phyloP scores from a whole-genome alignment of 371 early-diverging fungal species.

The Choanephora cucurbitarum region DNA sequence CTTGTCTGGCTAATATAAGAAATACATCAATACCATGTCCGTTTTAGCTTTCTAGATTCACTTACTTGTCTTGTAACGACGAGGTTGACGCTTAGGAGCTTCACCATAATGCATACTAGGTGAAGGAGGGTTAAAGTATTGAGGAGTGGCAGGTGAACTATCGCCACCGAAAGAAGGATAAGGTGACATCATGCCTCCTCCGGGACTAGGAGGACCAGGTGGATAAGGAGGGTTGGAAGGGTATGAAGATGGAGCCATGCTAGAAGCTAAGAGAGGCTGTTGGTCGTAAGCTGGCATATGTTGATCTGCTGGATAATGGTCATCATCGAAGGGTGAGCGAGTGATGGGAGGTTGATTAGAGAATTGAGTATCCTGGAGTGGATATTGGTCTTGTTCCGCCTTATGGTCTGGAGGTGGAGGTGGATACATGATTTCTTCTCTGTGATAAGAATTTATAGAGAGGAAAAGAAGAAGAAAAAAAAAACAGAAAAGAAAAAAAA shows the following conservation, averaged over 20 bases:
- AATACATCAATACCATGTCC: no score
- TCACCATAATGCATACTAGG: constrained; percentile 52
- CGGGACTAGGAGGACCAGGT: constrained; percentile 13
- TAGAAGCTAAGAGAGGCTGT: constrained; percentile 20
- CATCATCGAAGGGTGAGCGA: constrained; percentile 43
- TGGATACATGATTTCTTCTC: constrained; percentile 14
- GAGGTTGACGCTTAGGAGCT: constrained; percentile 56
- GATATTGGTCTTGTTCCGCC: constrained; percentile 44
- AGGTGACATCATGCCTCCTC: constrained; percentile 10
- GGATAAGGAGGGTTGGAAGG: constrained; percentile 4
- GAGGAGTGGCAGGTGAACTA: constrained; percentile 10
- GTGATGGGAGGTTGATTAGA: constrained; percentile 38
- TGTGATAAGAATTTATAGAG: neutral
- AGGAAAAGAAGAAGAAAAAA: constrained; percentile 4
- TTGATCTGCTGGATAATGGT: constrained; percentile 37
- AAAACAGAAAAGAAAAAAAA: neutral
- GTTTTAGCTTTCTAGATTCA: no score
- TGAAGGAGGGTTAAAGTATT: constrained; percentile 23
- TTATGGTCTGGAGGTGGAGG: constrained; percentile 18
- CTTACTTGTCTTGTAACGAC: constrained; percentile 65
- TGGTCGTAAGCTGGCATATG: constrained; percentile 23
- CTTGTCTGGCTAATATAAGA: constrained; percentile 48
- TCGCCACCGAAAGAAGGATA: constrained; percentile 17
- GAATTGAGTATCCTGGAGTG: constrained; percentile 51
- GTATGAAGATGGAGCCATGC: constrained; percentile 5